Base-by-base conservation (phyloP, 2,329 filamentous ascomycete species). In the Cadophora sp. region DNA sequence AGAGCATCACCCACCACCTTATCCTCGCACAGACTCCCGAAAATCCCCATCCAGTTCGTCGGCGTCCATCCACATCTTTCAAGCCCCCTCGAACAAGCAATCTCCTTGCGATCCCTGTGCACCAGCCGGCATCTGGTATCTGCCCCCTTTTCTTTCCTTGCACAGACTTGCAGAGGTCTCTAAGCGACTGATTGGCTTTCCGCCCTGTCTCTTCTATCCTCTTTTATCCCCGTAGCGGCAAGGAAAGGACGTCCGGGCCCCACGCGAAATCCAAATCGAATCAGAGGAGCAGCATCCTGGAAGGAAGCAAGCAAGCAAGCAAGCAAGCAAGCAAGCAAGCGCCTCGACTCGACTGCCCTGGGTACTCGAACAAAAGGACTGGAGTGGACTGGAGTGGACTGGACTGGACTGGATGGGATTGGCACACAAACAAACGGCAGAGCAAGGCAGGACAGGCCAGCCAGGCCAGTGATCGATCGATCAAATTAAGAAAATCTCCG, bases 181-280 rank as follows among this genome's bases (percentile, higher is more conserved):
- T 33, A n/a, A 53, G 50, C 50, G 53, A 56, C 30, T 56, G 30
- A 56, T 56, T 56, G 53, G 53, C 53, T 53, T 53, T 33, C 48
- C 13, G 22, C 48, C 22, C n/a, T n/a, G n/a, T n/a, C n/a, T n/a
- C n/a, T n/a, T n/a, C n/a, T n/a, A n/a, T n/a, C n/a, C n/a, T 48
- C 4, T 22, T 7, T 4, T 16, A 13, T 16, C 18, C 43, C 16
- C 14, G 30, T 22, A 56, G 53, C 55, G 36, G 55, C 53, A 39
- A 20, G 33, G n/a, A 56, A 39, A 20, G 33, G n/a, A 56, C 33
- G 33, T 13, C 36, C 55, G 20, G 18, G 9, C n/a, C 55, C 55
- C 55, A 41, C 55, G 36, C 55, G 14, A 55, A 41, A 30, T 30
- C 41, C 47, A 50, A n/a, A n/a, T n/a, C n/a, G n/a, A n/a, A n/a